Base-by-base conservation (phyloP, 495 filamentous ascomycete species). In the Rostrohypoxylon terebratum region DNA sequence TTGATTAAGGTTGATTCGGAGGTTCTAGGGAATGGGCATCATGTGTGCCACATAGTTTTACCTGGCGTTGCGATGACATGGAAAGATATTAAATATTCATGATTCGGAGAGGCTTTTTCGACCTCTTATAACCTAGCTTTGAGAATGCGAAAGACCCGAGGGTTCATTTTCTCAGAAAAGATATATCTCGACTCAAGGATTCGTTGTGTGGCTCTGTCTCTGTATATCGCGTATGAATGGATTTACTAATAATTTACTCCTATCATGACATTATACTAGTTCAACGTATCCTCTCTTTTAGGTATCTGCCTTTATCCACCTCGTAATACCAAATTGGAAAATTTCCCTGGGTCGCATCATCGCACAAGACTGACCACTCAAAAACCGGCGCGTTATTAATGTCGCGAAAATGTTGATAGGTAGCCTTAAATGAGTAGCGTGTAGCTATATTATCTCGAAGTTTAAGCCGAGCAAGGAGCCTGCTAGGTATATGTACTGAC, bases 1-100 rank as follows among this genome's bases (percentile, higher is more conserved):
- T 66, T 74, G 71, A 69, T 74, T 50, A 63, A 45, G 63, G 63
- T 61, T 67, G 68, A 65, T 64, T 75, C 54, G 16, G 25, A 64
- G 63, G 63, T 71, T 64, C 25, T 68, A 68, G 68, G 55, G 78
- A 78, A 77, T 81, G 78, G 79, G 74, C 74, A 57, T 82, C 78
- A 68, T 73, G 72, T 78, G 67, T 73, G 72, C 69, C 69, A 60
- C 62, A 51, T 72, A 55, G 33, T 67, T 45, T 45, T 70, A 60
- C 51, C 42, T 66, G 64, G 65, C 69, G 66, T 69, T 65, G 59
- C 65, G 51, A 54, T 61, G 14, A 63, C 66, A 63, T 59, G 40
- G 66, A 59, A 59, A 72, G 59, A 73, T 75, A 54, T 73, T 63
- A 71, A 50, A 59, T 61, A 69, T 74, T 69, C 66, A 60, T 28